Percentiles rank a stretch among this genome's conserved stretches.
These are phyloP conservation scores for Apophysomyces trapeziformis DNA, from an alignment of 371 early-diverging fungal species.

Conservation along the genomic window DNA sequence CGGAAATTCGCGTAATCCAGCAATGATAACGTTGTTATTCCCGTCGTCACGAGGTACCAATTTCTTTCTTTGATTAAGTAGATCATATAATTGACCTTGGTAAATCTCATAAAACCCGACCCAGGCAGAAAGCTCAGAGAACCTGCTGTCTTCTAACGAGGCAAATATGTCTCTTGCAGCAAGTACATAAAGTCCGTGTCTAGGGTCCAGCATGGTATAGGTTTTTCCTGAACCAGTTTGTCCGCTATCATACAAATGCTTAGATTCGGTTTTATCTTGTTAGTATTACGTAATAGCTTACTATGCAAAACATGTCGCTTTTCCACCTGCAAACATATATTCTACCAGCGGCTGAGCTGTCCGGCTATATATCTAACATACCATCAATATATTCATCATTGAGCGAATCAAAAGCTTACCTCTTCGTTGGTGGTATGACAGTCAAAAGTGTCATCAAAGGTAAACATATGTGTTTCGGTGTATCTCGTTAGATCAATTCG, in stretches of 20 bases:
- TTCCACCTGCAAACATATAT: slow-evolving; percentile 93
- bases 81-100: slow-evolving; percentile 94
- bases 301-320: slow-evolving; percentile 99
- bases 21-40: slow-evolving; percentile 91
- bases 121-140: slow-evolving; percentile 76
- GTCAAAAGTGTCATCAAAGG: slow-evolving; percentile 98
- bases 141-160: slow-evolving; percentile 67
- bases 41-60: slow-evolving; percentile 95
- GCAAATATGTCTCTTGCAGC: slow-evolving; percentile 93
- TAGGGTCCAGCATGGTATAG: slow-evolving; percentile 94
- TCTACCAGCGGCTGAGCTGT: slow-evolving; percentile 94
- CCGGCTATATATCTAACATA: slow-evolving; percentile 75
- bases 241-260: slow-evolving; percentile 60
- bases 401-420: slow-evolving; percentile 37
- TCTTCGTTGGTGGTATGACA: slow-evolving; percentile 77
- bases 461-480: slow-evolving; percentile 93
- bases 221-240: slow-evolving; percentile 98
- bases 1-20: slow-evolving; percentile 82
- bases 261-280: background rate
- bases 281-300: slow-evolving; percentile 37
- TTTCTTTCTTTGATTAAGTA: slow-evolving; percentile 85
- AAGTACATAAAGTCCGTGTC: slow-evolving; percentile 86
- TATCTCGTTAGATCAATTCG: slow-evolving; percentile 95
- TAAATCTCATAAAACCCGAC: slow-evolving; percentile 98
- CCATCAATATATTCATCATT: no score